phyloP scores from a whole-genome alignment of 257 asterid species.

The Capsicum baccatum region DNA sequence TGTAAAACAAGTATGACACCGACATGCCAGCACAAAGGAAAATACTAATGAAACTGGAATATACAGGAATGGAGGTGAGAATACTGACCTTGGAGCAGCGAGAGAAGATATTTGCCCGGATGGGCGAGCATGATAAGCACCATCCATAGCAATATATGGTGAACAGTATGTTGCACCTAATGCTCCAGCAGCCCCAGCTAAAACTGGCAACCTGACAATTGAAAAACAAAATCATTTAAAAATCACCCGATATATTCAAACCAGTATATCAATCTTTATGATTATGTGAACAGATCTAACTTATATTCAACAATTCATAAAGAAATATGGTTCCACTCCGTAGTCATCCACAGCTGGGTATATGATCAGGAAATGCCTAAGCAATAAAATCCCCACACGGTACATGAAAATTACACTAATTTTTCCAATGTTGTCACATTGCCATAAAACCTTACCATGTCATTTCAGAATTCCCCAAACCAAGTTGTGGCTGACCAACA shows the following conservation, averaged over 20 bases:
- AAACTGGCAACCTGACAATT: constrained; percentile 78
- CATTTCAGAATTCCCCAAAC: constrained; percentile 96
- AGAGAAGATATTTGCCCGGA: constrained; percentile 68
- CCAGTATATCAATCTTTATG: background rate
- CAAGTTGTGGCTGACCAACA: constrained; percentile 81
- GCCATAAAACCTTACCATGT: constrained; percentile 68
- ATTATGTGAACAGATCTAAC: background rate
- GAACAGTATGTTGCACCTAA: constrained; percentile 81
- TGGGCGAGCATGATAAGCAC: constrained; percentile 72
- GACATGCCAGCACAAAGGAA: constrained; percentile 14
- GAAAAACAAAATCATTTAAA: constrained; percentile 15
- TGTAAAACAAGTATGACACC: constrained; percentile 1
- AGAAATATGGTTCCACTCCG: background rate
- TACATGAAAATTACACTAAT: background rate
- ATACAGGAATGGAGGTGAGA: constrained; percentile 19
- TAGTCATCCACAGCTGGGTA: constrained; percentile 8
- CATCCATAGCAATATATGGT: constrained; percentile 77
- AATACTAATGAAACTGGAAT: constrained; percentile 9
- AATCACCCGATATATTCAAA: background rate
- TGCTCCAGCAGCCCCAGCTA: constrained; percentile 96
- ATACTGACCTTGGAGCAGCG: constrained; percentile 63
- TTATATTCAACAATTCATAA: background rate
- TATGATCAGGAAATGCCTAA: background rate
- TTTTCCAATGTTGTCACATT: background rate
- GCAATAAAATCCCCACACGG: constrained; percentile 3